Base-by-base conservation (phyloP, 2,329 filamentous ascomycete species). In the Beauveria scarabaeidicola region DNA sequence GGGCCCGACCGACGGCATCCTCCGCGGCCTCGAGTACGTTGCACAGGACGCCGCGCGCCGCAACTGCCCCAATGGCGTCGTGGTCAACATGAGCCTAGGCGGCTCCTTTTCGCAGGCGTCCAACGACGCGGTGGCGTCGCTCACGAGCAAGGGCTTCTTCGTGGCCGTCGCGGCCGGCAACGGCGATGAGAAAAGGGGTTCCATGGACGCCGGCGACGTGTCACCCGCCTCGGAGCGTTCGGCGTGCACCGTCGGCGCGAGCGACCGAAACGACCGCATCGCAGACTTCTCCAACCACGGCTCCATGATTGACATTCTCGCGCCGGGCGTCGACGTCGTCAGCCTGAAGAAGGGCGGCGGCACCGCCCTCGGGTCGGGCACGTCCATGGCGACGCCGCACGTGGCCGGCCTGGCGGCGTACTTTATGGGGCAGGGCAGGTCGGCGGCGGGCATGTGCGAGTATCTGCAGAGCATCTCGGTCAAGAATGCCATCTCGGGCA, bases 221-320 rank as follows among this genome's bases (percentile, higher is more conserved):
- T 65, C 63, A 2, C 63, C 64, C 13, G 62, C 61, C 1, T 66
- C 64, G 3, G 64, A 66, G n/a, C 58, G 63, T 8, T 56, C 59
- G 5, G 61, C 58, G 13, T 63, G 67, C 60, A 66, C 66, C 10
- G 66, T 67, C 23, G 66, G 64, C 17, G 63, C 62, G 23, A 60
- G 58, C 48, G 72, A 74, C 54, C 61, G 62, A 17, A 59, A 64
- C 27, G 73, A 76, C 61, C 62, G 64, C 17, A 67, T 69, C 11
- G 71, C 76, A 10, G 65, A 62, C 15, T 78, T 74, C 68, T 76
- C 74, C 59, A 79, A 79, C 69, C 77, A 54, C 13, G 58, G 58
- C 58, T 15, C n/a, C 32, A 7, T 47, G 25, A 76, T 89, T 89
- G 78, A 90, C 90, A 52, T 59, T 23, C 38, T 44, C 25, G 56